A percentile compares a stretch with the other conserved stretches of the same genome.
These are phyloP conservation scores for Aphanocladium album DNA, from an alignment of 2,329 filamentous ascomycete species.

Conservation along the genomic window DNA sequence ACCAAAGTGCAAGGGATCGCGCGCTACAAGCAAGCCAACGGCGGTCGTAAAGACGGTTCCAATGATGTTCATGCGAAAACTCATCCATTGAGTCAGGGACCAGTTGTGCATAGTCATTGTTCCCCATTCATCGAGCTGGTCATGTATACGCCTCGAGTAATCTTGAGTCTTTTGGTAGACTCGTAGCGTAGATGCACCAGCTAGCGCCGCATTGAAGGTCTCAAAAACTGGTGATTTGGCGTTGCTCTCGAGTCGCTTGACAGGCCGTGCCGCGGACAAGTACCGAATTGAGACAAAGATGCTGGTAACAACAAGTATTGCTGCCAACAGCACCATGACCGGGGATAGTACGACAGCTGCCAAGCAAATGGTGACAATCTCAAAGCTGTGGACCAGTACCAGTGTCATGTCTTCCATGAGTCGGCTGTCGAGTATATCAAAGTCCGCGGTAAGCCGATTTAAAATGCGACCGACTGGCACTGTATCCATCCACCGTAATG, in stretches of 20 bases:
- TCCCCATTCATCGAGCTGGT: conserved; percentile 63
- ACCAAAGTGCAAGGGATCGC: conserved; percentile 56
- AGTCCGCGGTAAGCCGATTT: conserved; percentile 75
- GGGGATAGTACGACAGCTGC: conserved; percentile 56
- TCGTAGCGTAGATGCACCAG: conserved; percentile 71
- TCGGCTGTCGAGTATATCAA: conserved; percentile 65
- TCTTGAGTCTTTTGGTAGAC: conserved; percentile 63
- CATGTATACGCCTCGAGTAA: conserved; percentile 66
- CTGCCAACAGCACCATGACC: conserved; percentile 57
- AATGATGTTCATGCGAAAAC: conserved; percentile 65
- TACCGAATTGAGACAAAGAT: conserved; percentile 55
- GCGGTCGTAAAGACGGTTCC: conserved; percentile 63
- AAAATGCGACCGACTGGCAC: conserved; percentile 71
- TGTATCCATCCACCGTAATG: conserved; percentile 73
- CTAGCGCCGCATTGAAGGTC: conserved; percentile 67
- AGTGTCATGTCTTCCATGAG: conserved; percentile 60
- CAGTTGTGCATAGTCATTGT: conserved; percentile 62
- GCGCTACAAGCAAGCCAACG: conserved; percentile 61
- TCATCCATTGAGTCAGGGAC: conserved; percentile 73
- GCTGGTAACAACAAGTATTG: conserved; percentile 52
- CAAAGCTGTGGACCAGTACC: conserved; percentile 53
- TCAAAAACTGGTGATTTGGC: conserved; percentile 76
- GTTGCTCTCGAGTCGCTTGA: conserved; percentile 72
- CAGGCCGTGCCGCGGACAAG: conserved; percentile 63
- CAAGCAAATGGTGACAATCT: conserved; percentile 60